Conservation (phyloP, 495 filamentous ascomycete genomes). For the Neurospora sp. region DNA sequence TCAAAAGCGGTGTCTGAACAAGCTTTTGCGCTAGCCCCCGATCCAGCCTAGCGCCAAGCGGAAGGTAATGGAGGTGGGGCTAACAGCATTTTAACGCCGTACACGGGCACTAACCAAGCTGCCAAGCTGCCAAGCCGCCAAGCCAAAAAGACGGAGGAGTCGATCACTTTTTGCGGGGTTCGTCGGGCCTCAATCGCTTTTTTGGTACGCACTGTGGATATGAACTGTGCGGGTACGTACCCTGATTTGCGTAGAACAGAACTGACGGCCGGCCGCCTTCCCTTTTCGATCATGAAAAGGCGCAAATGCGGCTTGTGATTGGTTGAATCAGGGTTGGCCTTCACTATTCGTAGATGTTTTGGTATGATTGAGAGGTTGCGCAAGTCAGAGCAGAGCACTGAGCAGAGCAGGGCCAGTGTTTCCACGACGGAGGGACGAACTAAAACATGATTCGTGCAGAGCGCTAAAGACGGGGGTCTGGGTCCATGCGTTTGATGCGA, state of each 20-base stretch:
- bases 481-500: neutral
- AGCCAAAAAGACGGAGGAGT: neutral
- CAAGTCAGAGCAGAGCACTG: neutral
- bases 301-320: neutral
- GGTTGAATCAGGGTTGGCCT: neutral
- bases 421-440: neutral
- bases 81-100: neutral
- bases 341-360: neutral
- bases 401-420: neutral
- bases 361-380: neutral
- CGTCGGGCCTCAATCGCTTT: neutral
- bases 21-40: constrained; percentile 11
- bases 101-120: neutral
- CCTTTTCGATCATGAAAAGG: neutral
- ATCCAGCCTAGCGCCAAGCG: neutral
- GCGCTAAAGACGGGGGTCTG: neutral
- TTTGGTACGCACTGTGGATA: neutral
- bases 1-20: constrained; percentile 11
- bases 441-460: neutral
- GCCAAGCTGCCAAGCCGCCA: neutral
- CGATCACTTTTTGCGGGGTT: neutral
- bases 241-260: neutral
- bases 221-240: neutral
- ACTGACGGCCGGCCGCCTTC: constrained; percentile 1
- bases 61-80: neutral